Conservation (phyloP, 345 rosid species). For the Carallia brachiata region DNA sequence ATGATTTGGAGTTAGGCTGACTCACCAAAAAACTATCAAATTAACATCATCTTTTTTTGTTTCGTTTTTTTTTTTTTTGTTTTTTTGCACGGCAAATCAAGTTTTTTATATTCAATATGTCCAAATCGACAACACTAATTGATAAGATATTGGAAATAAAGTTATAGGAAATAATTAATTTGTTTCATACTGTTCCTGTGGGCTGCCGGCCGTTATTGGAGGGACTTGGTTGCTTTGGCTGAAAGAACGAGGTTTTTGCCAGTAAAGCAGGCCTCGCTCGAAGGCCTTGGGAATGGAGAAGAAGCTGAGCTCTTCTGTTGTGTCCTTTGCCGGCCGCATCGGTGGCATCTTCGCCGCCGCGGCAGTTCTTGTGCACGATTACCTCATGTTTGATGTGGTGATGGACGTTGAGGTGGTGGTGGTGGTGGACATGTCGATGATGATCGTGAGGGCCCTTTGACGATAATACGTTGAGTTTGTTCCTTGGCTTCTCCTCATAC, state of each 20-base stretch:
- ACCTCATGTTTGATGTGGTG: background rate
- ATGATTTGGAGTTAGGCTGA: too few relatives aligned
- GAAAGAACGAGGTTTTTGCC: conserved; percentile 13
- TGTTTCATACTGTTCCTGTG: conserved; percentile 15
- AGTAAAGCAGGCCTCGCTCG: conserved; percentile 29
- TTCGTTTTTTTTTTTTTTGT: too few relatives aligned
- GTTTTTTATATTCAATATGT: too few relatives aligned
- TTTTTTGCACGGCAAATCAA: too few relatives aligned
- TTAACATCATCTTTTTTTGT: too few relatives aligned
- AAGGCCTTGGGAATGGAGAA: conserved; percentile 37
- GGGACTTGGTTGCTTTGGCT: conserved; percentile 22
- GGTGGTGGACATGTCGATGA: conserved; percentile 2
- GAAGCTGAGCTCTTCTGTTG: conserved; percentile 50
- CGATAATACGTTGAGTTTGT: conserved; percentile 1
- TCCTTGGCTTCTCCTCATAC: conserved; percentile 42
- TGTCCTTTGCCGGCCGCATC: conserved; percentile 26
- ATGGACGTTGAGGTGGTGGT: conserved; percentile 9
- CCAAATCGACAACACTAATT: too few relatives aligned
- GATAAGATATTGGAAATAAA: too few relatives aligned
- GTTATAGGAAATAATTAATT: too few relatives aligned
- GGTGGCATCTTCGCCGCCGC: too few relatives aligned
- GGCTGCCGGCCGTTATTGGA: conserved; percentile 16
- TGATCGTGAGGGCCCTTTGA: background rate
- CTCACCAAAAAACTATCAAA: too few relatives aligned
- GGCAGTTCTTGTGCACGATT: background rate